Percentiles rank a stretch among this genome's conserved stretches.
Evolutionary conservation across 2,329 filamentous ascomycete species (phyloP).

Genomic region (Pezicula radicicola): DNA sequence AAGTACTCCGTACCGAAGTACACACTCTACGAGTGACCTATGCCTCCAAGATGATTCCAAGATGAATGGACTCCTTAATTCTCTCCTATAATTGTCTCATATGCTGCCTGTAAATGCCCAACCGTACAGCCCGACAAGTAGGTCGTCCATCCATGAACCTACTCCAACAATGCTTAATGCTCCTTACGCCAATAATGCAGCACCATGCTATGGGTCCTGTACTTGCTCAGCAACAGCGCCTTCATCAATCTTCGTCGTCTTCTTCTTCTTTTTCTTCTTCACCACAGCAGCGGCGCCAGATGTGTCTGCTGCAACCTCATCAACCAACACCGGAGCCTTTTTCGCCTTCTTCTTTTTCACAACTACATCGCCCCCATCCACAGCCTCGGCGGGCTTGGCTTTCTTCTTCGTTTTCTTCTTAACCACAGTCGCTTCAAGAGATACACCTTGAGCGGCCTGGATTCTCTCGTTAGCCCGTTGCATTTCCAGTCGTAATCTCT

Average conservation of each 20-base stretch:
- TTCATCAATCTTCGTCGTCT: constrained; percentile 34
- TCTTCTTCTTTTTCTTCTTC: constrained; percentile 45
- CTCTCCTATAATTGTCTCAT: too few relatives aligned
- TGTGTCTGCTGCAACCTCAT: constrained; percentile 18
- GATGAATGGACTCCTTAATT: too few relatives aligned
- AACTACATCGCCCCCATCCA: constrained; percentile 15
- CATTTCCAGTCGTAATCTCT: constrained; percentile 85
- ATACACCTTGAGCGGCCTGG: constrained; percentile 65
- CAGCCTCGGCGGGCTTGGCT: constrained; percentile 26
- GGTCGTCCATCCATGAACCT: too few relatives aligned
- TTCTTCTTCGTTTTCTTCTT: constrained; percentile 63
- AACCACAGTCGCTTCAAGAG: constrained; percentile 62
- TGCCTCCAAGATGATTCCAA: too few relatives aligned
- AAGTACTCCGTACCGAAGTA: too few relatives aligned
- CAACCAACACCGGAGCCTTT: constrained; percentile 24
- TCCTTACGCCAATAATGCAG: too few relatives aligned
- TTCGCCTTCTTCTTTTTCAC: constrained; percentile 51
- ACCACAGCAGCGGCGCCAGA: constrained; percentile 16
- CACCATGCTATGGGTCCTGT: too few relatives aligned
- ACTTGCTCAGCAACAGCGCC: background rate
- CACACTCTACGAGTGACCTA: too few relatives aligned
- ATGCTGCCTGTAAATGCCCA: too few relatives aligned
- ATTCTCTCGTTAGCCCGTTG: constrained; percentile 75
- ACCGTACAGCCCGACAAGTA: too few relatives aligned
- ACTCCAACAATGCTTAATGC: too few relatives aligned